A percentile compares a stretch with the other conserved stretches of the same genome.
Conservation (phyloP, 345 rosid species). For the Acer negundo region DNA sequence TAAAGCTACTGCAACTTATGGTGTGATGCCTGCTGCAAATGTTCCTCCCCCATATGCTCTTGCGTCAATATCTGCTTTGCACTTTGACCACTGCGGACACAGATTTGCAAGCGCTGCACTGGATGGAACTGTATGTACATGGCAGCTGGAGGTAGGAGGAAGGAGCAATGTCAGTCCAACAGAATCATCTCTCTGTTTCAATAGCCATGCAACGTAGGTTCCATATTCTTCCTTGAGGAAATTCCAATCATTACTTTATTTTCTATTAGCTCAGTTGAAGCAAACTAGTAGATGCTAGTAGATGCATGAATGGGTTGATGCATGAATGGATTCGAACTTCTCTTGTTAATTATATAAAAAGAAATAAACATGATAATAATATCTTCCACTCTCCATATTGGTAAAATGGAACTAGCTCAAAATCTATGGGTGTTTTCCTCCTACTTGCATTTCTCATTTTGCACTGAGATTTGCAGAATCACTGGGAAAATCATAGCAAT, state of each 20-base stretch:
- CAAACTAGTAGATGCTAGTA: neutral
- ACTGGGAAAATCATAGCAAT: neutral
- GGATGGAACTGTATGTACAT: constrained; percentile 90
- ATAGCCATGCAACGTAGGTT: constrained; percentile 77
- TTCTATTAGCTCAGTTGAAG: neutral
- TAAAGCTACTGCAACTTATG: constrained; percentile 87
- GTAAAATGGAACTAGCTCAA: neutral
- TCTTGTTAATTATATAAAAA: neutral
- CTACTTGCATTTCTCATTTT: neutral
- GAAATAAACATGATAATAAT: neutral
- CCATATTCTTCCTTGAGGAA: constrained; percentile 22
- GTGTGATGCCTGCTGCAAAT: constrained; percentile 85
- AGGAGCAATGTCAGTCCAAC: constrained; percentile 78
- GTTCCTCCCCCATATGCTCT: constrained; percentile 89
- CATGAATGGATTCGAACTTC: neutral
- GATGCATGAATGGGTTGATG: neutral
- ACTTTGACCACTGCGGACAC: constrained; percentile 84
- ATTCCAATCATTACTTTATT: constrained; percentile 11
- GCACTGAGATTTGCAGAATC: neutral
- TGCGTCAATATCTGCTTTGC: constrained; percentile 81
- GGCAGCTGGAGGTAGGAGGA: constrained; percentile 97
- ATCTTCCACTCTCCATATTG: neutral
- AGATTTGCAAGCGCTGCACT: constrained; percentile 86
- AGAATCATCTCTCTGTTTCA: constrained; percentile 92
- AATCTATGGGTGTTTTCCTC: neutral